phyloP scores from a whole-genome alignment of 2,329 filamentous ascomycete species.

The Cladosporium halotolerans region DNA sequence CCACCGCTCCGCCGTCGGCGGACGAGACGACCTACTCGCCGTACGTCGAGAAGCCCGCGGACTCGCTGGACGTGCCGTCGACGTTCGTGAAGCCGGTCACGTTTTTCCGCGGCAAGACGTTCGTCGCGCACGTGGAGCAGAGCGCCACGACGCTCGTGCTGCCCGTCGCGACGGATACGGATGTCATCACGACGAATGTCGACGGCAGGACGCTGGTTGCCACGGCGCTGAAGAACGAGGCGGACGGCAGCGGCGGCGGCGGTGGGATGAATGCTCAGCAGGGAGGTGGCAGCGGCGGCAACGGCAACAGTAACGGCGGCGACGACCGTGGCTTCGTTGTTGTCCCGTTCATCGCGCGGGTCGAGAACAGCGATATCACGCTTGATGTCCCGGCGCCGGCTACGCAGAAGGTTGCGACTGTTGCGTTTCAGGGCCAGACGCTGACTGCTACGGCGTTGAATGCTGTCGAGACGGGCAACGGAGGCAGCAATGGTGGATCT shows the following conservation, averaged over 20 bases:
- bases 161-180: conserved; percentile 13
- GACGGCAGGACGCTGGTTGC: conserved; percentile 17
- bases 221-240: conserved; percentile 11
- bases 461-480: background rate
- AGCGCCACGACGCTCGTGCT: conserved; percentile 18
- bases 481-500: background rate
- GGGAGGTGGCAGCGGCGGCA: conserved; percentile 30
- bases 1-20: background rate
- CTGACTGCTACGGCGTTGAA: conserved; percentile 12
- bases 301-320: conserved; percentile 11
- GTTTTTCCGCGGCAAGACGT: background rate
- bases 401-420: conserved; percentile 14
- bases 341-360: conserved; percentile 18
- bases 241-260: background rate
- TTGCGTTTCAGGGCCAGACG: conserved; percentile 10
- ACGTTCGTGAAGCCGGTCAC: background rate
- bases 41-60: conserved; percentile 5
- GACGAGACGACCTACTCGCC: background rate
- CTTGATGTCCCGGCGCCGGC: conserved; percentile 12
- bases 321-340: background rate
- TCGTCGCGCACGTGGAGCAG: conserved; percentile 22
- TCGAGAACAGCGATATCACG: conserved; percentile 17
- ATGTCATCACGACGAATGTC: conserved; percentile 18
- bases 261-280: background rate
- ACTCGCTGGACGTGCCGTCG: background rate